Percentiles rank a stretch among this genome's conserved stretches.
Conservation (phyloP, 2,329 filamentous ascomycete species). For the Exophiala aquamarina region DNA sequence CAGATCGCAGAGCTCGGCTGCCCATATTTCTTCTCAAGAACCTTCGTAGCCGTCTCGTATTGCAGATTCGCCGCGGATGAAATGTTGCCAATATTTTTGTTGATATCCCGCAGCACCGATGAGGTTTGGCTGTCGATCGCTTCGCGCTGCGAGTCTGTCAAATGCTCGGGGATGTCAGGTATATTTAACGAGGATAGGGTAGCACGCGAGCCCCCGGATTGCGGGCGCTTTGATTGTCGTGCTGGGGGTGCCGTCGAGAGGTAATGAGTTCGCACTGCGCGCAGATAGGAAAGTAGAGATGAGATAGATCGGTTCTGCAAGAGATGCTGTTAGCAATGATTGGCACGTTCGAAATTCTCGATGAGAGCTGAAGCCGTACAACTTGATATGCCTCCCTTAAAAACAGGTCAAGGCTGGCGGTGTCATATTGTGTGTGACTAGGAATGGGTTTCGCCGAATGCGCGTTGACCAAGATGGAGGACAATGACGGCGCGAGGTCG, state of each 20-base stretch:
- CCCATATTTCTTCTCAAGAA: slow-evolving; percentile 72
- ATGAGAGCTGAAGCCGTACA: slow-evolving; percentile 50
- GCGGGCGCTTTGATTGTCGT: slow-evolving; percentile 33
- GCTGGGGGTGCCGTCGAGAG: slow-evolving; percentile 69
- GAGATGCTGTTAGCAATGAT: slow-evolving; percentile 28
- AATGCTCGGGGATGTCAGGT: slow-evolving; percentile 46
- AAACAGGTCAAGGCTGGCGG: slow-evolving; percentile 70
- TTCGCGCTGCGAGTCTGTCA: slow-evolving; percentile 81
- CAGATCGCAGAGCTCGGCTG: slow-evolving; percentile 57
- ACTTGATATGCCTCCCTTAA: slow-evolving; percentile 93
- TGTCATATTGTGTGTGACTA: slow-evolving; percentile 3
- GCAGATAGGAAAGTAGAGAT: slow-evolving; percentile 76
- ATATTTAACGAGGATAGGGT: slow-evolving; percentile 36
- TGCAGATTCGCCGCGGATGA: slow-evolving; percentile 80
- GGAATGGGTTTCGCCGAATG: slow-evolving; percentile 19
- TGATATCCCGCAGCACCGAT: slow-evolving; percentile 79
- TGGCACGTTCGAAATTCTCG: slow-evolving; percentile 5
- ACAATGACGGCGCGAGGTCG: slow-evolving; percentile 20
- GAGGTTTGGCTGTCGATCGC: slow-evolving; percentile 86
- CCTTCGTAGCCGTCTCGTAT: slow-evolving; percentile 68
- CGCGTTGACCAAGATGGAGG: slow-evolving; percentile 22
- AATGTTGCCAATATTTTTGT: slow-evolving; percentile 74
- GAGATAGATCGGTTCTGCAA: slow-evolving; percentile 78
- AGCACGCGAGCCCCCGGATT: slow-evolving; percentile 30
- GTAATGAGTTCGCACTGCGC: slow-evolving; percentile 83